Conservation (phyloP, 805 yeast species). For the Sugiyamaella americana region DNA sequence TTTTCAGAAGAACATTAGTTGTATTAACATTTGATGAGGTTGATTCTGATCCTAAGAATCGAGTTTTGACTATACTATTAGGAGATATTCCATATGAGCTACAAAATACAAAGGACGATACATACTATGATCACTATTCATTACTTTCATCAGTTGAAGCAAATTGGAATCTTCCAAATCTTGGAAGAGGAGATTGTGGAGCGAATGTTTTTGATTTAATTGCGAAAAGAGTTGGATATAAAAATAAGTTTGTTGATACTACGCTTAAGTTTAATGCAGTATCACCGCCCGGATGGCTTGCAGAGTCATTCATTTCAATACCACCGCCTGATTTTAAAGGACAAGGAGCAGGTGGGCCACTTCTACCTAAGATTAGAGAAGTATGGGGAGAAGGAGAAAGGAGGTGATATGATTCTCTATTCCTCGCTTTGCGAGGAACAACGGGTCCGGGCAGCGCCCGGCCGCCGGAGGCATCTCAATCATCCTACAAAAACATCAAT, state of each 20-base stretch:
- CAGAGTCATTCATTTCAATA: background rate
- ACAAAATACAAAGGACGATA: slow-evolving; percentile 40
- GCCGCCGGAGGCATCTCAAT: background rate
- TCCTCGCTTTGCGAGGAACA: background rate
- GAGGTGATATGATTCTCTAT: background rate
- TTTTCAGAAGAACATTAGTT: background rate
- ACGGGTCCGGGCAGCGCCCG: background rate
- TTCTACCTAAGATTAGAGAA: background rate
- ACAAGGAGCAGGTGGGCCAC: background rate
- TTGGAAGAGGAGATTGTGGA: slow-evolving; percentile 45
- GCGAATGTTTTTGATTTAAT: slow-evolving; percentile 43
- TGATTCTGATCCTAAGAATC: slow-evolving; percentile 34
- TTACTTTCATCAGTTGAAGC: slow-evolving; percentile 43
- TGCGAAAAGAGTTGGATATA: slow-evolving; percentile 31
- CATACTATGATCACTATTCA: slow-evolving; percentile 48
- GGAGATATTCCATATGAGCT: slow-evolving; percentile 38
- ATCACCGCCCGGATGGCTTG: background rate
- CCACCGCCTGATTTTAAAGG: background rate
- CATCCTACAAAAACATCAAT: background rate
- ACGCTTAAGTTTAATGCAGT: background rate
- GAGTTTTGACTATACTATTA: slow-evolving; percentile 40
- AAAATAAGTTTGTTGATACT: slow-evolving; percentile 11
- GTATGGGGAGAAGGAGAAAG: background rate
- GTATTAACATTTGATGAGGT: background rate
- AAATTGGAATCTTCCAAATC: slow-evolving; percentile 44